phyloP scores from a whole-genome alignment of 305 asterid species.

The Petunia hybrid region DNA sequence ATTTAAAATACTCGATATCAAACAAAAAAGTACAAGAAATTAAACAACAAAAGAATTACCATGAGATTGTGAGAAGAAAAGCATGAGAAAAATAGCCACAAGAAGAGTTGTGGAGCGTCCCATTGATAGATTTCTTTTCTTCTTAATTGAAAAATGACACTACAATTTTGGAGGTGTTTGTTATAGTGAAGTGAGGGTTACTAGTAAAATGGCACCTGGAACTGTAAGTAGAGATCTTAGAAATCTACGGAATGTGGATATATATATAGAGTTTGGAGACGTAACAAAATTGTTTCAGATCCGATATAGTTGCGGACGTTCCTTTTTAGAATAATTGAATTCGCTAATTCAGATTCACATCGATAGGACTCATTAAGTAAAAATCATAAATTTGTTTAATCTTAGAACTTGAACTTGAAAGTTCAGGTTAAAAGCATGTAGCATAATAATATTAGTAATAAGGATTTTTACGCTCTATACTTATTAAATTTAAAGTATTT shows the following conservation, averaged over 20 bases:
- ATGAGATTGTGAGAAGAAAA: constrained; percentile 39
- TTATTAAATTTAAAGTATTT: too few species aligned
- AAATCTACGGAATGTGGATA: constrained; percentile 1
- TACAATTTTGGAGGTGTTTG: neutral
- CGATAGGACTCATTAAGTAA: too few species aligned
- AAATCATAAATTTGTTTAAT: too few species aligned
- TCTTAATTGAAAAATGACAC: neutral
- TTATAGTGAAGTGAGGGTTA: neutral
- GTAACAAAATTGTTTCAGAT: neutral
- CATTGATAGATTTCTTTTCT: neutral
- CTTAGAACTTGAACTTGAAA: too few species aligned
- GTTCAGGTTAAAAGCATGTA: too few species aligned
- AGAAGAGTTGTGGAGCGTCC: constrained; percentile 34
- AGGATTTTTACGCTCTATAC: too few species aligned
- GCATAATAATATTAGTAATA: too few species aligned
- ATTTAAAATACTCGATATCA: neutral
- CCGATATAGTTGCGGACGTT: neutral
- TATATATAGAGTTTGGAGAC: neutral
- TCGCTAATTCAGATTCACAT: too few species aligned
- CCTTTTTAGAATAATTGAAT: too few species aligned
- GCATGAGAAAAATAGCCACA: constrained; percentile 44
- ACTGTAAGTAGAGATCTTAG: neutral
- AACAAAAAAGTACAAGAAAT: neutral
- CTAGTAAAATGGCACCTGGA: neutral
- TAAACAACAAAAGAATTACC: constrained; percentile 41